Evolutionary conservation across 257 asterid species (phyloP), one percentile per base, ranked within the genome.

Genomic region (Fraxinus anomala): DNA sequence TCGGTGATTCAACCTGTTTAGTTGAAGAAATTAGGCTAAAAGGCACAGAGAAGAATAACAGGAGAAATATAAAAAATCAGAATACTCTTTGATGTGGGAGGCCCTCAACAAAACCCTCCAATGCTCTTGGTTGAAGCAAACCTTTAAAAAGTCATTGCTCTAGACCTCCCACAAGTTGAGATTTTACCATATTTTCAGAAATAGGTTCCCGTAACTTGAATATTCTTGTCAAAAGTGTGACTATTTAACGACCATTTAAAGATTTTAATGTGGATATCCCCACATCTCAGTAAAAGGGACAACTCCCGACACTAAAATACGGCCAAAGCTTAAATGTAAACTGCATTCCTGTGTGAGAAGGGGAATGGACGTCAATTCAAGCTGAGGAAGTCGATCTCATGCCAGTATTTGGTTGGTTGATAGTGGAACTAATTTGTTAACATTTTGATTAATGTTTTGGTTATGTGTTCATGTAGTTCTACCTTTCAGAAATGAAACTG

Each of bases 141-240:
- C n/a, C 19, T 10, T 40, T 13, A 44, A 13, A 44, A 44, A 13
- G 4, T 44, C n/a, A 1, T 13, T 44, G 5, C 54, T 3, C 54
- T 44, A 13, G n/a, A 44, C 54, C 13, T 69, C 17, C 69, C 30
- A 30, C 59, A 23, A 65, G 36, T 63, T 70, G 33, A 69, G 75
- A 42, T 42, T 47, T 72, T 6, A 3, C 39, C 5, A 44, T 11
- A 24, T 24, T 5, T 56, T 72, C 28, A 26, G 54, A 13, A 44
- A 14, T 44, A 44, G 51, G 51, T 44, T 44, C 76, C 61, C 51
- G 3, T 44, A 70, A 51, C 10, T 69, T 26, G 59, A 76, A 30
- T 42, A 42, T 67, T 76, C 34, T 42, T 67, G 19, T 76, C 74
- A n/a, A 3, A 56, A 51, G 17, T 14, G 59, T 77, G 76, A 67